phyloP scores from a whole-genome alignment of 2,329 filamentous ascomycete genomes.

The Iodosphaeria phyllophila region DNA sequence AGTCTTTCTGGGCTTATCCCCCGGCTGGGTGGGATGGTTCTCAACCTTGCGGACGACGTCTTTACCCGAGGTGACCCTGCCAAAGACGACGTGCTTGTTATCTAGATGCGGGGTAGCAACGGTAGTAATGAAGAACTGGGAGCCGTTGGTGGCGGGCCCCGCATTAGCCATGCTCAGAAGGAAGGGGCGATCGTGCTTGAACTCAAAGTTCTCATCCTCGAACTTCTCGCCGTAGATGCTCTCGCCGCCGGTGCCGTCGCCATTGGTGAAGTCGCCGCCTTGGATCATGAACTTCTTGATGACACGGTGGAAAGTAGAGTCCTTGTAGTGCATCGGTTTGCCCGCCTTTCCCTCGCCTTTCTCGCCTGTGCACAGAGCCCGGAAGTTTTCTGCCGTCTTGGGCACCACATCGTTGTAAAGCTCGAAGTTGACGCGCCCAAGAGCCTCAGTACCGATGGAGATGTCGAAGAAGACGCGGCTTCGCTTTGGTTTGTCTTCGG shows the following conservation, averaged over 20 bases:
- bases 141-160: conserved; percentile 86
- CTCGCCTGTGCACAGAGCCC: conserved; percentile 82
- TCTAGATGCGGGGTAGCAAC: conserved; percentile 89
- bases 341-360: conserved; percentile 69
- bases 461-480: conserved; percentile 90
- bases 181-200: conserved; percentile 86
- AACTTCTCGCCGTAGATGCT: conserved; percentile 97
- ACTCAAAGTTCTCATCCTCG: conserved; percentile 84
- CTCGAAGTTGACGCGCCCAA: conserved; percentile 73
- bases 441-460: conserved; percentile 51
- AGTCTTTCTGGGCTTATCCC: conserved; percentile 62
- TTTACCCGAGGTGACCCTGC: conserved; percentile 85
- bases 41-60: conserved; percentile 80
- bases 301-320: conserved; percentile 81
- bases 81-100: conserved; percentile 93
- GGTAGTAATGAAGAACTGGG: conserved; percentile 96
- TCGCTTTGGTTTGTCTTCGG: conserved; percentile 33
- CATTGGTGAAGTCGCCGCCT: conserved; percentile 89
- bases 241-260: conserved; percentile 89
- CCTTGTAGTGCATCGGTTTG: conserved; percentile 84
- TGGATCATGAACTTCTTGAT: conserved; percentile 99
- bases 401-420: conserved; percentile 63
- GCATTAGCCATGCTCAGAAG: conserved; percentile 96
- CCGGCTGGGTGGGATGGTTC: conserved; percentile 53
- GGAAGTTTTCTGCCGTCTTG: conserved; percentile 95